Percentiles rank a stretch among this genome's conserved stretches.
Conservation (phyloP, 2,329 filamentous ascomycete genomes). For the Fusarium haematococcum region DNA sequence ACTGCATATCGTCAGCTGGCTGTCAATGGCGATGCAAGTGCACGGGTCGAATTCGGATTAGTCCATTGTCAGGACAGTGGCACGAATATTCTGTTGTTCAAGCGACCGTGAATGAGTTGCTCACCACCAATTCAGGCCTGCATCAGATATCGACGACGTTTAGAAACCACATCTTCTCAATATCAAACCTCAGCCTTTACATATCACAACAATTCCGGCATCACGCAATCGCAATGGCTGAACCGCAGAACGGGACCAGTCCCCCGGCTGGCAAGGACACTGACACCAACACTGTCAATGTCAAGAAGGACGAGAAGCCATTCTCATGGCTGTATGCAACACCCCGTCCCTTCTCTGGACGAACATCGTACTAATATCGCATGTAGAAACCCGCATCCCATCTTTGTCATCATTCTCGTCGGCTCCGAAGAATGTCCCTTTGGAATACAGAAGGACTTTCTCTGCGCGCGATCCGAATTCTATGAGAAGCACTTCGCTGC, state of each 20-base stretch:
- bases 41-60: neutral
- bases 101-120: slow-evolving; percentile 19
- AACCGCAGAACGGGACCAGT: slow-evolving; percentile 20
- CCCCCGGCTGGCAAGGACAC: slow-evolving; percentile 12
- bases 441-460: slow-evolving; percentile 69
- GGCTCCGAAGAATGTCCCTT: slow-evolving; percentile 66
- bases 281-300: slow-evolving; percentile 21
- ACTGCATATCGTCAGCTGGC: neutral
- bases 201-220: neutral
- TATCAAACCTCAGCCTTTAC: neutral
- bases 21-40: neutral
- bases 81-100: slow-evolving; percentile 4
- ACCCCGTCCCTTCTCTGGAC: neutral
- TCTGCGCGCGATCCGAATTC: slow-evolving; percentile 63
- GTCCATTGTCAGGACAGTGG: neutral
- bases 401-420: slow-evolving; percentile 67
- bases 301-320: slow-evolving; percentile 29
- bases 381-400: slow-evolving; percentile 64
- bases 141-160: neutral
- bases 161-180: neutral
- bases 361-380: slow-evolving; percentile 15
- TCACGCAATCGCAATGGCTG: slow-evolving; percentile 25
- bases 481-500: slow-evolving; percentile 60
- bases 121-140: slow-evolving; percentile 14
- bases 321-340: slow-evolving; percentile 56